Percentiles rank a stretch among this genome's conserved stretches.
Conservation (phyloP, 2,329 filamentous ascomycete species). For the Aureobasidium musti region DNA sequence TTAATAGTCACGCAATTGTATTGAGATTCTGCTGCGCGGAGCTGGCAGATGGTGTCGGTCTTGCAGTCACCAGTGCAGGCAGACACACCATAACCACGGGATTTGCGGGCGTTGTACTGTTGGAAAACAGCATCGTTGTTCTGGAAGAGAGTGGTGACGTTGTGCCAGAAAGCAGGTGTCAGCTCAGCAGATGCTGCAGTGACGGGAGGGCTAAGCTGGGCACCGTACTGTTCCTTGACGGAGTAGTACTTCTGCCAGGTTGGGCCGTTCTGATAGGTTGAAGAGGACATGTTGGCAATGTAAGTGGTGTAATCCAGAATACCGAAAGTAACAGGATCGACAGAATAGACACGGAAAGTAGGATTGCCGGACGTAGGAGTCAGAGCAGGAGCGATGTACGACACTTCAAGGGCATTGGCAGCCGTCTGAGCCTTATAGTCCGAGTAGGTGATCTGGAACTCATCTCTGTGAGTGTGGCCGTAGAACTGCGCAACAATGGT, state of each 20-base stretch:
- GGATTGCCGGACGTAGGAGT: slow-evolving; percentile 59
- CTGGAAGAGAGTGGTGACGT: slow-evolving; percentile 55
- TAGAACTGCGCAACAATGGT: slow-evolving; percentile 61
- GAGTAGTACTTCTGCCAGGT: slow-evolving; percentile 60
- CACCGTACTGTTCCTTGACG: slow-evolving; percentile 57
- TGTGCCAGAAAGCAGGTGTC: slow-evolving; percentile 61
- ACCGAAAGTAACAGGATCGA: slow-evolving; percentile 60
- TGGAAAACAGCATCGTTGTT: slow-evolving; percentile 49
- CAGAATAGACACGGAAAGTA: slow-evolving; percentile 60
- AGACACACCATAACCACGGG: slow-evolving; percentile 49
- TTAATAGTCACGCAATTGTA: slow-evolving; percentile 49
- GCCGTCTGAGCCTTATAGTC: slow-evolving; percentile 49
- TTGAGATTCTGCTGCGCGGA: slow-evolving; percentile 56
- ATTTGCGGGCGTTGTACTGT: slow-evolving; percentile 52
- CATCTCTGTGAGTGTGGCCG: slow-evolving; percentile 59
- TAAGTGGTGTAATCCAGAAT: slow-evolving; percentile 59
- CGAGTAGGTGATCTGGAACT: slow-evolving; percentile 59
- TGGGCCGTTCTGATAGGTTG: slow-evolving; percentile 51
- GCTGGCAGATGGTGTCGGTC: slow-evolving; percentile 53
- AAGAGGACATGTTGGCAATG: slow-evolving; percentile 54
- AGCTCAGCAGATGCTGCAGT: slow-evolving; percentile 49
- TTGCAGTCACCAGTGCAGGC: slow-evolving; percentile 50
- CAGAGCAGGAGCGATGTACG: slow-evolving; percentile 58
- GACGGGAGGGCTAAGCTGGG: slow-evolving; percentile 48
- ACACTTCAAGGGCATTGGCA: slow-evolving; percentile 52